Evolutionary conservation across 345 rosid genomes (phyloP).

Genomic region (Populus davidiana): DNA sequence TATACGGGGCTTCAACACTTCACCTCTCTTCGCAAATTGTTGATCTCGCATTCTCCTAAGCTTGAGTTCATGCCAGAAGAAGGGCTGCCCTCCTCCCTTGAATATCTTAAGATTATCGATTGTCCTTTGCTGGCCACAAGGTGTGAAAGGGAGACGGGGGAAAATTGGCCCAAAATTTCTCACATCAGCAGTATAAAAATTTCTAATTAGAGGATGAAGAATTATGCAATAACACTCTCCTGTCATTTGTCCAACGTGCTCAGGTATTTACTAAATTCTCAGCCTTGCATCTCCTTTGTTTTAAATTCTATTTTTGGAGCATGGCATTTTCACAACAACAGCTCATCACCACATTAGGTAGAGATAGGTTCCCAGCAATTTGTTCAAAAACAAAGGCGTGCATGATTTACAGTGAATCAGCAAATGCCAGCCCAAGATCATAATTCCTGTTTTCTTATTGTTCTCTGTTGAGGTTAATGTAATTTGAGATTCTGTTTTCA

Average conservation of each 20-base stretch:
- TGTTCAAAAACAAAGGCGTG: too few relatives aligned
- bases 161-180: conserved; percentile 7
- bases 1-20: neutral
- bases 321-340: neutral
- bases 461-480: neutral
- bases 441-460: too few relatives aligned
- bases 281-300: neutral
- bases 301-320: neutral
- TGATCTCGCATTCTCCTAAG: neutral
- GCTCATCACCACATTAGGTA: neutral
- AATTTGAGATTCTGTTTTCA: neutral
- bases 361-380: too few relatives aligned
- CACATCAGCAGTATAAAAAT: neutral
- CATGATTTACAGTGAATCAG: too few relatives aligned
- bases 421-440: too few relatives aligned
- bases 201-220: too few relatives aligned
- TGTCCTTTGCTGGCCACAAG: neutral
- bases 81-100: neutral
- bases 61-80: neutral
- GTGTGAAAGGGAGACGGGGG: neutral
- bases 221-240: too few relatives aligned
- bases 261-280: neutral
- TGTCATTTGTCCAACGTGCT: too few relatives aligned
- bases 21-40: neutral
- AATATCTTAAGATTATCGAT: neutral